Percentiles rank a stretch among this genome's conserved stretches.
phyloP scores from a whole-genome alignment of 148 eudicot species.

The Silene latifolia region DNA sequence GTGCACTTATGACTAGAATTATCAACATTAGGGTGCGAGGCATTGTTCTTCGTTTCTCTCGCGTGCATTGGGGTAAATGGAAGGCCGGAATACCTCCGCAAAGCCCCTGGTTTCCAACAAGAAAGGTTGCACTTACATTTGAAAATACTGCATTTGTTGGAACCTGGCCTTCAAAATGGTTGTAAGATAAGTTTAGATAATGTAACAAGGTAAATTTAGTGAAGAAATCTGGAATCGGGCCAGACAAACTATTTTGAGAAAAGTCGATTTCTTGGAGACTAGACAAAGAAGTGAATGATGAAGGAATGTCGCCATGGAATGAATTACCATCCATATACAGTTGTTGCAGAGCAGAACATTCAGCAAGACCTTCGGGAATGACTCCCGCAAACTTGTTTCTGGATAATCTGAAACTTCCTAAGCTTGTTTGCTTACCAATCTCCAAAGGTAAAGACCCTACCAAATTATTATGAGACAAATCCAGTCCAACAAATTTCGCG shows the following conservation, averaged over 20 bases:
- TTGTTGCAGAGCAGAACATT: slow-evolving; percentile 21
- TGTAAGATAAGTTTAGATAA: slow-evolving; percentile 28
- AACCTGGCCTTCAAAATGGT: slow-evolving; percentile 6
- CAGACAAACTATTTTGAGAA: slow-evolving; percentile 38
- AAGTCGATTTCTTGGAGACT: slow-evolving; percentile 30
- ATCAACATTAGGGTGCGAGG: not conserved
- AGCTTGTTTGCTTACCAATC: slow-evolving; percentile 25
- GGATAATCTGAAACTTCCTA: slow-evolving; percentile 29
- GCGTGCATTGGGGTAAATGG: slow-evolving; percentile 21
- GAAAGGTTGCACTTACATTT: slow-evolving; percentile 24
- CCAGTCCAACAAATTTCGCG: slow-evolving; percentile 15
- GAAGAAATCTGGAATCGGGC: slow-evolving; percentile 31
- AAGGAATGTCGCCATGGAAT: slow-evolving; percentile 14
- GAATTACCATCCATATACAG: slow-evolving; percentile 21
- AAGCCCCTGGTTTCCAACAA: slow-evolving; percentile 30
- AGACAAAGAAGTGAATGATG: slow-evolving; percentile 20
- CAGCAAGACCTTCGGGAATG: slow-evolving; percentile 28
- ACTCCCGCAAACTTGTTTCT: slow-evolving; percentile 31
- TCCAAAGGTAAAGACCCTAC: slow-evolving; percentile 28
- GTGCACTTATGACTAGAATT: not conserved
- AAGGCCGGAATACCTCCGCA: slow-evolving; percentile 36
- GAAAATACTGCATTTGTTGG: slow-evolving; percentile 31
- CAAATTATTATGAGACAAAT: slow-evolving; percentile 22
- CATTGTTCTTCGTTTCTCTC: not conserved
- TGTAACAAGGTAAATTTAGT: slow-evolving; percentile 15